Evolutionary conservation across 1,284 basidiomycete species (phyloP).

Genomic region (Trichosporon coremiiforme): DNA sequence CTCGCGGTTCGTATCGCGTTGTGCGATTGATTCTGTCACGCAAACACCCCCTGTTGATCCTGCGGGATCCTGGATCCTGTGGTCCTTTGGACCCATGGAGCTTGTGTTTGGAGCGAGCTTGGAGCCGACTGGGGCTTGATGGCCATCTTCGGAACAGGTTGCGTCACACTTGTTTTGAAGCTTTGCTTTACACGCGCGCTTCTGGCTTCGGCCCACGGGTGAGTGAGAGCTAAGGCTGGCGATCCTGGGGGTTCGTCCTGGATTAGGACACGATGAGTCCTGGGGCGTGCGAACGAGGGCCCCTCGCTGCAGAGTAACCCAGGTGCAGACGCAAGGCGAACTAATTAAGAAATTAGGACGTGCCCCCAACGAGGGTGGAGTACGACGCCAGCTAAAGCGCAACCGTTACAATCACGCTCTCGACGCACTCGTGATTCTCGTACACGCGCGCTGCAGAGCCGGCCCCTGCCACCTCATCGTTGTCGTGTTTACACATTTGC

Average conservation of each 20-base stretch:
- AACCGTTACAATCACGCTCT: conserved; percentile 10
- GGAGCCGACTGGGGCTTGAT: not conserved
- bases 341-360: conserved; percentile 8
- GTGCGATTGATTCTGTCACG: not conserved
- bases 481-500: not conserved
- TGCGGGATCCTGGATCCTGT: not conserved
- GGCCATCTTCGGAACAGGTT: not conserved
- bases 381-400: not conserved
- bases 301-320: no score
- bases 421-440: not conserved
- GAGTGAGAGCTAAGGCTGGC: not conserved
- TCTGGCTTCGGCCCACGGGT: conserved; percentile 8
- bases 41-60: not conserved
- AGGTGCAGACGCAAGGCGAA: not conserved
- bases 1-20: not conserved
- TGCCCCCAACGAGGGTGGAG: not conserved
- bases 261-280: not conserved
- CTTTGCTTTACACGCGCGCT: not conserved
- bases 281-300: conserved; percentile 2
- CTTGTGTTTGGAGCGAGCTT: conserved; percentile 8
- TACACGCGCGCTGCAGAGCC: not conserved
- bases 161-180: conserved; percentile 6
- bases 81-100: not conserved
- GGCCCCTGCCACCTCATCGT: no score
- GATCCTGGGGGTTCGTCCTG: not conserved